Conservation (phyloP, 495 filamentous ascomycete genomes). For the Talaromyces nanjingensis region DNA sequence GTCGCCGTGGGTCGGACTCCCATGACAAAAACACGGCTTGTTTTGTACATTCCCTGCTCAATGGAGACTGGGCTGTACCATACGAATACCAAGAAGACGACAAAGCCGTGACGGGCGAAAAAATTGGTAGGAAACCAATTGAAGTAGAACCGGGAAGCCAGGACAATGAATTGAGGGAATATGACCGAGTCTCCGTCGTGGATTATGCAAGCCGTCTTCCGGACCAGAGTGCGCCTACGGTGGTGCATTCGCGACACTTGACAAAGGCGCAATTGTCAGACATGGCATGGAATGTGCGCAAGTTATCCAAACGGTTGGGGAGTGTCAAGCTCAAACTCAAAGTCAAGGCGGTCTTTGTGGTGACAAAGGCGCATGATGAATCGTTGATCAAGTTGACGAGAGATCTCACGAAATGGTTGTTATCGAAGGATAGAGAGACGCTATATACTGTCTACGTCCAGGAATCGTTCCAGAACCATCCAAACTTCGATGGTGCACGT, state of each 20-base stretch:
- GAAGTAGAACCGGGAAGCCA: conserved; percentile 17
- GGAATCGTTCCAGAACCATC: conserved; percentile 59
- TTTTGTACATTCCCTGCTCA: conserved; percentile 77
- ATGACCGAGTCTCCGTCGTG: conserved; percentile 10
- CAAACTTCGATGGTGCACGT: conserved; percentile 60
- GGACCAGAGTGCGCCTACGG: conserved; percentile 19
- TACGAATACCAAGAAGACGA: conserved; percentile 15
- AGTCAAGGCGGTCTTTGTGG: conserved; percentile 75
- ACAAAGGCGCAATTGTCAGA: conserved; percentile 91
- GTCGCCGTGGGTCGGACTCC: conserved; percentile 29
- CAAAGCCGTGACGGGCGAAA: conserved; percentile 18
- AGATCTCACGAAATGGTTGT: conserved; percentile 75
- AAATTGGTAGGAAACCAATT: conserved; percentile 5
- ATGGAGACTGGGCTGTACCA: conserved; percentile 35
- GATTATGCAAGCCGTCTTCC: conserved; percentile 17
- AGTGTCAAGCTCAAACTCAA: conserved; percentile 71
- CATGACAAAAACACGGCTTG: conserved; percentile 58
- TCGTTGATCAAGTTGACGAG: conserved; percentile 72
- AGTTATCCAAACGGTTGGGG: conserved; percentile 78
- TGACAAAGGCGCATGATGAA: conserved; percentile 84
- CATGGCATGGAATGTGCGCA: conserved; percentile 92
- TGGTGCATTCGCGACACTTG: conserved; percentile 57
- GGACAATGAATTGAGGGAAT: conserved; percentile 24
- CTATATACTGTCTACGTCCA: conserved; percentile 76
- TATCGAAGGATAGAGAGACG: conserved; percentile 63